A percentile compares a stretch with the other conserved stretches of the same genome.
These are phyloP conservation scores for Ricinus communis DNA, from an alignment of 345 rosid genomes.

Conservation along the genomic window DNA sequence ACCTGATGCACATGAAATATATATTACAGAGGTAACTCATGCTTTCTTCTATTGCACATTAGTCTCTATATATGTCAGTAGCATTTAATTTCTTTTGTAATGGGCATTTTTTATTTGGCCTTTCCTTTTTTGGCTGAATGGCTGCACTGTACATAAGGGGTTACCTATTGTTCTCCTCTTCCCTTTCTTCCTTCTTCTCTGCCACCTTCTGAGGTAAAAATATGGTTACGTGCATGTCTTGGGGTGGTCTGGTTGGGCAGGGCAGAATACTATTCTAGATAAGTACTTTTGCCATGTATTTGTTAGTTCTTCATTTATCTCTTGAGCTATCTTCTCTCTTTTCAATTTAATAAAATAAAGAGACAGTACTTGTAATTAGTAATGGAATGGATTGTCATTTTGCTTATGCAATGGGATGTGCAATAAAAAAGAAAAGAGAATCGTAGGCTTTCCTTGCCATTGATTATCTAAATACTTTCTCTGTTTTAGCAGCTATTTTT, in stretches of 20 bases:
- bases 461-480: too few species aligned
- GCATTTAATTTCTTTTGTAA: conserved; percentile 13
- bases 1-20: conserved; percentile 68
- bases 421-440: too few species aligned
- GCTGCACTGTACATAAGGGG: background rate
- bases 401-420: too few species aligned
- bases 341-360: too few species aligned
- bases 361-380: too few species aligned
- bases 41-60: conserved; percentile 10
- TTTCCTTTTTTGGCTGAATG: background rate
- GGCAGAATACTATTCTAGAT: background rate
- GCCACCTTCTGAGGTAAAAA: background rate
- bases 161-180: background rate
- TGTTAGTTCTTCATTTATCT: too few species aligned
- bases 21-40: conserved; percentile 71
- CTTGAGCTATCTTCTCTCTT: too few species aligned
- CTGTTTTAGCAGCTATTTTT: too few species aligned
- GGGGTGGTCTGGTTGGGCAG: too few species aligned
- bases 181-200: background rate
- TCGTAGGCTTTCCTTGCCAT: too few species aligned
- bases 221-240: background rate
- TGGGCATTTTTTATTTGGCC: background rate
- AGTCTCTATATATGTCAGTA: background rate
- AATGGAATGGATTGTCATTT: too few species aligned
- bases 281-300: background rate